Evolutionary conservation across 805 yeast genomes (phyloP).

Genomic region (Saccharomycopsis synnaedendra): DNA sequence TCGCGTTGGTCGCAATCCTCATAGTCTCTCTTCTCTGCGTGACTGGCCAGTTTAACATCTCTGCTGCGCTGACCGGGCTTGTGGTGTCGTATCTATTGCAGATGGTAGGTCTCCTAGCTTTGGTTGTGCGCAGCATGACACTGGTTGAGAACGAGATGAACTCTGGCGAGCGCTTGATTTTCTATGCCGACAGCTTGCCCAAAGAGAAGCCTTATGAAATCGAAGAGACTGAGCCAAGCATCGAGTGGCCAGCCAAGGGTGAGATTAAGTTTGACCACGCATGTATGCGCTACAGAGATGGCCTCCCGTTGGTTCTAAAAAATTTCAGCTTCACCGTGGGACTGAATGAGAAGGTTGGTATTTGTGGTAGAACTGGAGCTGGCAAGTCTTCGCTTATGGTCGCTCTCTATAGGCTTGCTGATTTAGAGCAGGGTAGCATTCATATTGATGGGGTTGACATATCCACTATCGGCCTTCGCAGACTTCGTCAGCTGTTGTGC

Average conservation of each 20-base stretch:
- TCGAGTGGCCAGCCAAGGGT: slow-evolving; percentile 58
- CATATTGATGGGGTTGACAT: slow-evolving; percentile 61
- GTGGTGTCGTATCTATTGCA: slow-evolving; percentile 51
- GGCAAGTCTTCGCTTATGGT: slow-evolving; percentile 70
- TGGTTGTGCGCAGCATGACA: slow-evolving; percentile 52
- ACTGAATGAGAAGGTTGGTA: slow-evolving; percentile 48
- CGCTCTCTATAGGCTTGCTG: slow-evolving; percentile 57
- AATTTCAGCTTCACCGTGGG: slow-evolving; percentile 36
- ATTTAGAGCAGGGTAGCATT: slow-evolving; percentile 41
- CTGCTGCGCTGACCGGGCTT: slow-evolving; percentile 57
- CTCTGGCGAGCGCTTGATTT: slow-evolving; percentile 51
- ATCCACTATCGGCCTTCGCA: slow-evolving; percentile 48
- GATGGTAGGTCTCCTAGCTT: slow-evolving; percentile 42
- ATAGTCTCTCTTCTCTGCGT: slow-evolving; percentile 55
- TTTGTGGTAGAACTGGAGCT: slow-evolving; percentile 61
- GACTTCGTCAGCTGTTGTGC: slow-evolving; percentile 56
- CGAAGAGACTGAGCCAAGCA: slow-evolving; percentile 31
- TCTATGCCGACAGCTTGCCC: slow-evolving; percentile 51
- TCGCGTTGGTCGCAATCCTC: slow-evolving; percentile 40
- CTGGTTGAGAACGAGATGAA: slow-evolving; percentile 53
- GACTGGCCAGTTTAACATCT: slow-evolving; percentile 43
- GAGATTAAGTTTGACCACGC: slow-evolving; percentile 43
- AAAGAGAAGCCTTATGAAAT: slow-evolving; percentile 52
- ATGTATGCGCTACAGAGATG: slow-evolving; percentile 48
- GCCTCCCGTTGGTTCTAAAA: slow-evolving; percentile 54